phyloP scores from a whole-genome alignment of 768 basidiomycete genomes.

The Kwoniella botswanensis region DNA sequence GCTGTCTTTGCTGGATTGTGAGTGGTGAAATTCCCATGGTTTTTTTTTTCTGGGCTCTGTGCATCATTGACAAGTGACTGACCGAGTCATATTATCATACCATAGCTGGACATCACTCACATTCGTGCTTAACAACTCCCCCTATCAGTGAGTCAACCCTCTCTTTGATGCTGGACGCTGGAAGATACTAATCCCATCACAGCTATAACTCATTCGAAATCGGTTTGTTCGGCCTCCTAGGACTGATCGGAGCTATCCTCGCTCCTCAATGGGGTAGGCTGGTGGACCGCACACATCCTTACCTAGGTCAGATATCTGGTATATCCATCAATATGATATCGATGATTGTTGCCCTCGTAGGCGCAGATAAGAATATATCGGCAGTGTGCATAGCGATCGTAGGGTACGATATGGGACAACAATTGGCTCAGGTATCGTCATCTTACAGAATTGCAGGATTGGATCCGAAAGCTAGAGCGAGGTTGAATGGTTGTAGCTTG shows the following conservation, averaged over 20 bases:
- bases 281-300: constrained; percentile 74
- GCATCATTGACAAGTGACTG: no score
- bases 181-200: background rate
- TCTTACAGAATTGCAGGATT: constrained; percentile 64
- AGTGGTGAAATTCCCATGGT: background rate
- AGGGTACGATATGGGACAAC: constrained; percentile 73
- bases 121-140: constrained; percentile 76
- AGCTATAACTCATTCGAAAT: constrained; percentile 65
- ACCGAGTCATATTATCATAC: no score
- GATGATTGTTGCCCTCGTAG: constrained; percentile 67
- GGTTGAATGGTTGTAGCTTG: constrained; percentile 77
- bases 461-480: constrained; percentile 65
- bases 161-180: background rate
- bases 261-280: constrained; percentile 73
- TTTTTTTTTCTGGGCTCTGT: no score
- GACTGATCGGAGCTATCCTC: constrained; percentile 66
- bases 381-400: constrained; percentile 74
- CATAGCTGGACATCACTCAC: constrained; percentile 62
- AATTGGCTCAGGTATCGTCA: constrained; percentile 73
- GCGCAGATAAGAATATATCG: constrained; percentile 71
- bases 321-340: constrained; percentile 54
- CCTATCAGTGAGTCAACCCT: constrained; percentile 67
- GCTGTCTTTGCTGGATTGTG: constrained; percentile 52
- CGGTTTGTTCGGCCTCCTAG: constrained; percentile 75
- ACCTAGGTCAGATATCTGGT: constrained; percentile 73